Base-by-base conservation (phyloP, 345 rosid species). In the Eucalyptus shirleyi region DNA sequence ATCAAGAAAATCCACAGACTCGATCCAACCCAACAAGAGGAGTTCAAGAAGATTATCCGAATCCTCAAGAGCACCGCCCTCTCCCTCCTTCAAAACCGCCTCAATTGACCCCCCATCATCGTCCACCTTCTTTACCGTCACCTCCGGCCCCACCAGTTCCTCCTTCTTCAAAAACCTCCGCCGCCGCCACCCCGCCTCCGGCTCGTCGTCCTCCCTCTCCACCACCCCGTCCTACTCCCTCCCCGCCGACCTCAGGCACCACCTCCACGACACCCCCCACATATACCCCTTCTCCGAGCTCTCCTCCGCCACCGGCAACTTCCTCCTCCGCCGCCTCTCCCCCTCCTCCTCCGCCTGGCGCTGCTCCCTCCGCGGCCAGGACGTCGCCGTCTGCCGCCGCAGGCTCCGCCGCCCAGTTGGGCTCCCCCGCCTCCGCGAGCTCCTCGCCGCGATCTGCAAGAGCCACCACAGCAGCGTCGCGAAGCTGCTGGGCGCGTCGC, bases 401-500 rank as follows among this genome's bases (percentile, higher is more conserved):
- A 90, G 90, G 89, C 90, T 90, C 88, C 92, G 92, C 44, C 92
- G 92, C 12, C 86, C 86, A 28, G 11, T 90, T 55, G 89, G 80
- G 53, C 88, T 49, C 72, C 60, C 88, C 23, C 87, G 60, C 17
- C 91, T 93, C 45, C 88, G 59, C 37, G 62, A 89, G 15, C 89
- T 86, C 23, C 87, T 93, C 42, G 49, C 92, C 30, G 72, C 91
- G 23, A 89, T 93, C 72, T 91, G 94, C 88, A 82, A 90, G 88
- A 93, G 94, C 86, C 90, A 93, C 50, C 95, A 93, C 88, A 89
- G 90, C 55, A 94, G 93, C 89, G 85, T 94, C 30, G 82, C 91
- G 83, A 93, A 91, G 81, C 94, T 93, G 50, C 88, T 94, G 69
- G 95, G 95, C 32, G 95, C 92, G 42, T 93, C 94, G 6, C 34